Evolutionary conservation across 495 filamentous ascomycete genomes (phyloP), one percentile per base, ranked within the genome.

Genomic region (Annulohypoxylon bovei): DNA sequence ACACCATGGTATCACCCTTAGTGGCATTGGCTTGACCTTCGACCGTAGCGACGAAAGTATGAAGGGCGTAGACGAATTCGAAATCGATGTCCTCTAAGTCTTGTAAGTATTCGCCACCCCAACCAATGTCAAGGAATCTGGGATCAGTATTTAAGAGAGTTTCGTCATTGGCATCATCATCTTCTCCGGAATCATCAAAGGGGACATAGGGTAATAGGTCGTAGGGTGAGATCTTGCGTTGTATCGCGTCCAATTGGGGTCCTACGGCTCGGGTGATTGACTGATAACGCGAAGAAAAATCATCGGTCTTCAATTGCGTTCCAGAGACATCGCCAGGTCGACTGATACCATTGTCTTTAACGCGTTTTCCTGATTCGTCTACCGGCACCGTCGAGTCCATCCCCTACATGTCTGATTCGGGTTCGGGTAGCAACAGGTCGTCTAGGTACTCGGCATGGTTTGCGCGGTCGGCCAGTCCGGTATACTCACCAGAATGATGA

Each of bases 1-100:
- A 88, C n/a, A 98, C 94, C 95, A 99, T 99, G 14, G 94, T 98
- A 75, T 99, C 95, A 32, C 95, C 95, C 82, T 99, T 99, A 8
- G 92, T 93, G 49, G 95, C 95, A 83, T 98, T 98, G 62, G 95
- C 95, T 80, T 99, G 95, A 6, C 95, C 95, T 80, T 99, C 96
- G 55, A 98, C 95, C 0, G 95, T 98, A 33, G 95, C 95, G 58
- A 95, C 92, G 75, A 99, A 99, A 25, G 94, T 98, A 79, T 98
- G 95, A 64, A 99, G 84, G 52, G 95, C 95, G 80, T 99, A 99
- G 61, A 99, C 95, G 81, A 98, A 97, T 73, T 98, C 95, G 80
- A 99, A 98, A 85, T 99, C 94, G 81, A 99, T 99, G 79, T 98
- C 95, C 87, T 99, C 95, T 93, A 79, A 70, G 76, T 87, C 83